These are phyloP conservation scores for Ceratobasidium theobromae DNA, from an alignment of 1,284 basidiomycete genomes.

Conservation along the genomic window DNA sequence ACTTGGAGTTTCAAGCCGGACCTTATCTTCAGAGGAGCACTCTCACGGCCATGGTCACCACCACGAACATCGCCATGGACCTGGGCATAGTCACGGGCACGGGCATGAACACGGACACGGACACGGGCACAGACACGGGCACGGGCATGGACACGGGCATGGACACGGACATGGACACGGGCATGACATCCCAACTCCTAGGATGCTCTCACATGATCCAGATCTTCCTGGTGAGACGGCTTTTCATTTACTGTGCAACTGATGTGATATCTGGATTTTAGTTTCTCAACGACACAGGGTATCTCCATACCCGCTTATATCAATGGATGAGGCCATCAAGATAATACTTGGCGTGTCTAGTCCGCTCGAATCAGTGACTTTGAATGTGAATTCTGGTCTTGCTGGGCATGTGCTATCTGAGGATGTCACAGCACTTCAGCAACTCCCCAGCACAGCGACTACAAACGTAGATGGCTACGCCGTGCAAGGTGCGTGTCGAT, in stretches of 20 bases:
- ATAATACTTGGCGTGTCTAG: slow-evolving; percentile 57
- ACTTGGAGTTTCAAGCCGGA: slow-evolving; percentile 41
- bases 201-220: slow-evolving; percentile 68
- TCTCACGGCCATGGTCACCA: slow-evolving; percentile 46
- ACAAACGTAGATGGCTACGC: slow-evolving; percentile 91
- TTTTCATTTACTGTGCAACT: neutral
- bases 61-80: slow-evolving; percentile 50
- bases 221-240: slow-evolving; percentile 56
- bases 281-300: slow-evolving; percentile 62
- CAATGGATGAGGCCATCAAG: slow-evolving; percentile 63
- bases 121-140: too few relatives aligned
- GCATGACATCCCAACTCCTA: slow-evolving; percentile 39
- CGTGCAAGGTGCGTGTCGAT: slow-evolving; percentile 55
- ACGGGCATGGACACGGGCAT: slow-evolving; percentile 53
- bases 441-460: slow-evolving; percentile 64
- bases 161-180: slow-evolving; percentile 38
- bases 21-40: slow-evolving; percentile 27
- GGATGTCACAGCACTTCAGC: slow-evolving; percentile 63
- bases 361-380: slow-evolving; percentile 47
- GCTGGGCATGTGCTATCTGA: slow-evolving; percentile 73
- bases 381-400: slow-evolving; percentile 58
- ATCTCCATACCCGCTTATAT: slow-evolving; percentile 75
- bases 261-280: slow-evolving; percentile 23
- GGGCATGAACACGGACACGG: slow-evolving; percentile 51
- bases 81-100: slow-evolving; percentile 48